Percentiles rank a stretch among this genome's conserved stretches.
Conservation (phyloP, 805 yeast genomes). For the Candida namnaoensis region DNA sequence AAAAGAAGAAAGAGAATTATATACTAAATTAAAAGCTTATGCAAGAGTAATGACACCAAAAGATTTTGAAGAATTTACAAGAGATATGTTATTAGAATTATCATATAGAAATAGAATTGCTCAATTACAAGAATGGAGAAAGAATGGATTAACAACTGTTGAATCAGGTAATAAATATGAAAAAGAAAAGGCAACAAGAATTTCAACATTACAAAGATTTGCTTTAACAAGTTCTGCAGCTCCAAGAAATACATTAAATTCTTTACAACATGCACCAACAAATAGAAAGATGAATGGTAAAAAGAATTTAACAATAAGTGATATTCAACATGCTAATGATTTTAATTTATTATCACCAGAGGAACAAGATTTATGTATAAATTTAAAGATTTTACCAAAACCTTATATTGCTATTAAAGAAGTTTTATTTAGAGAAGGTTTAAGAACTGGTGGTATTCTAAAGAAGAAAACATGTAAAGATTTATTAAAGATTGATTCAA, state of each 20-base stretch:
- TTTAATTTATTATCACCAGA: slow-evolving; percentile 77
- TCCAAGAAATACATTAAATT: slow-evolving; percentile 24
- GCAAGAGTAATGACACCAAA: slow-evolving; percentile 72
- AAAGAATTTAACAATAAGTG: slow-evolving; percentile 45
- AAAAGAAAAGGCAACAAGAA: slow-evolving; percentile 70
- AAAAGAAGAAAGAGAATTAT: slow-evolving; percentile 83
- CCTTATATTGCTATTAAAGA: slow-evolving; percentile 92
- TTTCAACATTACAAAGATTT: slow-evolving; percentile 50
- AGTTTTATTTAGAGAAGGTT: slow-evolving; percentile 76
- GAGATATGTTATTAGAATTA: slow-evolving; percentile 69
- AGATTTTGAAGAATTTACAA: slow-evolving; percentile 71
- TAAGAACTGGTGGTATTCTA: slow-evolving; percentile 75
- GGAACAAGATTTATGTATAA: slow-evolving; percentile 80
- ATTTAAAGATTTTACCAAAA: slow-evolving; percentile 79
- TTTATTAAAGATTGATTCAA: slow-evolving; percentile 73
- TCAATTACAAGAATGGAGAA: slow-evolving; percentile 90
- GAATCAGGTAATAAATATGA: slow-evolving; percentile 84
- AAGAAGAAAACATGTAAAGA: slow-evolving; percentile 84
- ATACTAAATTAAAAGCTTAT: slow-evolving; percentile 68
- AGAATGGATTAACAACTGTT: slow-evolving; percentile 75
- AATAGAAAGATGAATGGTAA: slow-evolving; percentile 12
- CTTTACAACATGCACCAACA: slow-evolving; percentile 16
- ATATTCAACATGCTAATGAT: slow-evolving; percentile 73
- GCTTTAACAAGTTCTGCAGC: slow-evolving; percentile 21
- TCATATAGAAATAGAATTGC: slow-evolving; percentile 73